Evolutionary conservation across 352 stramenopile species (phyloP).

Genomic region (Phytophthora ohioensis): DNA sequence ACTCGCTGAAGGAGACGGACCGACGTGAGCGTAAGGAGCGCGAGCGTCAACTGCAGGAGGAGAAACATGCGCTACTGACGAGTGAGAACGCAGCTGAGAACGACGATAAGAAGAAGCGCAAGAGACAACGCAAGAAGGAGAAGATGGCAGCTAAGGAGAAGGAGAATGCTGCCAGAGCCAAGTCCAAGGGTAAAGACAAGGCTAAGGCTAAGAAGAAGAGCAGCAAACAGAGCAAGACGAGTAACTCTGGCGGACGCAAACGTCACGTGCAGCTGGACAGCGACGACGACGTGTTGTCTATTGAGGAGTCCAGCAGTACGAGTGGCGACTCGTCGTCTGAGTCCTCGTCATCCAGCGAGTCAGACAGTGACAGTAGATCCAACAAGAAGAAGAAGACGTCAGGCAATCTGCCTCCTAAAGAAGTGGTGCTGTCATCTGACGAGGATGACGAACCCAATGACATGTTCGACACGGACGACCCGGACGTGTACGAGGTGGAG

Average conservation of each 20-base stretch:
- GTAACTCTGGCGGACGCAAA: conserved; percentile 11
- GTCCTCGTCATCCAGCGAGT: conserved; percentile 44
- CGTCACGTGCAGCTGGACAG: conserved; percentile 35
- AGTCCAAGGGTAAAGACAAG: conserved; percentile 36
- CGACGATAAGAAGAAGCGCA: conserved; percentile 36
- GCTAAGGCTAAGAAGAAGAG: conserved; percentile 17
- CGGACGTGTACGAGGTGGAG: conserved; percentile 87
- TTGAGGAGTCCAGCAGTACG: conserved; percentile 38
- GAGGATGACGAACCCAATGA: conserved; percentile 79
- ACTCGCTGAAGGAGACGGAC: conserved; percentile 56
- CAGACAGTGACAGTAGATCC: conserved; percentile 40
- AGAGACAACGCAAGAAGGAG: conserved; percentile 38
- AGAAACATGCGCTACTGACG: conserved; percentile 56
- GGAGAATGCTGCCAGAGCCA: not conserved
- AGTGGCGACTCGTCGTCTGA: conserved; percentile 39
- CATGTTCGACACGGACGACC: conserved; percentile 81
- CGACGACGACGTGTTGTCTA: conserved; percentile 47
- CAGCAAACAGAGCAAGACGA: conserved; percentile 16
- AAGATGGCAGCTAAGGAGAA: conserved; percentile 29
- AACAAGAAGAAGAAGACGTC: conserved; percentile 48
- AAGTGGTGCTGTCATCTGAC: conserved; percentile 74
- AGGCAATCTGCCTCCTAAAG: conserved; percentile 66
- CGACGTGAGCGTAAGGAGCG: conserved; percentile 61
- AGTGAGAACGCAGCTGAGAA: conserved; percentile 26
- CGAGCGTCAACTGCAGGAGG: conserved; percentile 44